phyloP scores from a whole-genome alignment of 2,329 filamentous ascomycete species.

The Hymenoscyphus salicellus region DNA sequence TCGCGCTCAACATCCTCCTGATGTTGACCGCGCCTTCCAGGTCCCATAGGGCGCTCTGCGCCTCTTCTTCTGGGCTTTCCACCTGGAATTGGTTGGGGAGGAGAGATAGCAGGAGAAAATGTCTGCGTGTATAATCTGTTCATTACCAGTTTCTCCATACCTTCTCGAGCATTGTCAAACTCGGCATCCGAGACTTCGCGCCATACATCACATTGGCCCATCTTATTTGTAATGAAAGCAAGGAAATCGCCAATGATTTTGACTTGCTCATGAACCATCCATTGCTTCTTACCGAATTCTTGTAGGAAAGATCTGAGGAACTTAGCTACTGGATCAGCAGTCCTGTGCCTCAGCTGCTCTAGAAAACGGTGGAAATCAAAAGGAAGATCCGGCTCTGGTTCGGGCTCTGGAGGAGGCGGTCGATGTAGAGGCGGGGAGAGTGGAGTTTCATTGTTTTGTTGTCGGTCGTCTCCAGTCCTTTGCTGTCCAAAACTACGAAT shows the following conservation, averaged over 20 bases:
- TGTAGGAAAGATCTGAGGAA: conserved; percentile 91
- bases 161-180: conserved; percentile 96
- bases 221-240: conserved; percentile 95
- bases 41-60: conserved; percentile 66
- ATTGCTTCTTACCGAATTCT: conserved; percentile 96
- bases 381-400: conserved; percentile 78
- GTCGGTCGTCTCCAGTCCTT: conserved; percentile 46
- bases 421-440: conserved; percentile 52
- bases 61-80: conserved; percentile 67
- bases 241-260: conserved; percentile 98
- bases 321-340: conserved; percentile 94
- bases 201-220: conserved; percentile 97
- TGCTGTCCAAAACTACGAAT: conserved; percentile 33
- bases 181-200: conserved; percentile 91
- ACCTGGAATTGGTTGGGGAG: conserved; percentile 69
- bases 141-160: conserved; percentile 99
- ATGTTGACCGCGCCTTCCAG: conserved; percentile 88
- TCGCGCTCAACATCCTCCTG: conserved; percentile 97
- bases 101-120: conserved; percentile 88
- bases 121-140: conserved; percentile 94
- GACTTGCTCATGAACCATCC: conserved; percentile 99
- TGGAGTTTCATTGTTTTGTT: conserved; percentile 39
- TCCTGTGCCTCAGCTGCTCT: conserved; percentile 91
- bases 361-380: conserved; percentile 98
- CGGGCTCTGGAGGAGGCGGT: conserved; percentile 68